Percentiles rank a stretch among this genome's conserved stretches.
These are phyloP conservation scores for Chamaenerion angustifolium DNA, from an alignment of 345 rosid genomes.

Conservation along the genomic window DNA sequence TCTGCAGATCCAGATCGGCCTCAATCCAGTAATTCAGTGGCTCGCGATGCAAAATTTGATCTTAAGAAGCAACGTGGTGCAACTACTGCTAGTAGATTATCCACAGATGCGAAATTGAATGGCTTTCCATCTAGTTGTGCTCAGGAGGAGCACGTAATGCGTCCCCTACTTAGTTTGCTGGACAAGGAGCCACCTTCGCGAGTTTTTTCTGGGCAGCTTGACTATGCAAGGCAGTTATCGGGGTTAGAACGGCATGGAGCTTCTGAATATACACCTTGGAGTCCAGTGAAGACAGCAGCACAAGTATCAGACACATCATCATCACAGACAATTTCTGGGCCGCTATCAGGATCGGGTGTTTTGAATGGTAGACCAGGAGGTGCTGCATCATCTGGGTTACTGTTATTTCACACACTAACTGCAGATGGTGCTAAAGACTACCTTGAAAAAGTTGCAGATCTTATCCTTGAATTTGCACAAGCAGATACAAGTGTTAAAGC, in stretches of 20 bases:
- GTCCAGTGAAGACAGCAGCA: constrained; percentile 35
- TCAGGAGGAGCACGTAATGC: constrained; percentile 61
- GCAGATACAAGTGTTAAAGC: constrained; percentile 92
- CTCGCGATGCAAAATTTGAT: constrained; percentile 27
- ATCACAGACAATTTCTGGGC: constrained; percentile 92
- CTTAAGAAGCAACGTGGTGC: constrained; percentile 34
- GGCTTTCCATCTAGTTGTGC: constrained; percentile 24
- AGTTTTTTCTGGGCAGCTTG: constrained; percentile 79
- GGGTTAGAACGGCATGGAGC: constrained; percentile 82
- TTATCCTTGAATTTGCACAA: constrained; percentile 90
- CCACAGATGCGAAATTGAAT: constrained; percentile 50
- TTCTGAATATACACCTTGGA: constrained; percentile 45
- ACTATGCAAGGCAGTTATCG: constrained; percentile 47
- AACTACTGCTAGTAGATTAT: constrained; percentile 39
- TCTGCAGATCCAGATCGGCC: constrained; percentile 44
- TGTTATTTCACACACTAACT: constrained; percentile 67
- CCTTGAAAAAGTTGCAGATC: constrained; percentile 93
- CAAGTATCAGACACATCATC: constrained; percentile 56
- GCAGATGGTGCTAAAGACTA: constrained; percentile 90
- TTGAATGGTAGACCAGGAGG: constrained; percentile 94
- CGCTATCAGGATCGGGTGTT: constrained; percentile 92
- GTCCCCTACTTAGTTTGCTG: constrained; percentile 92
- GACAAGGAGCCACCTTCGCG: constrained; percentile 94
- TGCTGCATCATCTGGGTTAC: constrained; percentile 85
- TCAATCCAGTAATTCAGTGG: constrained; percentile 39